Evolutionary conservation across 2,329 filamentous ascomycete genomes (phyloP), one percentile per base, ranked within the genome.

Genomic region (Raffaelea arxii): DNA sequence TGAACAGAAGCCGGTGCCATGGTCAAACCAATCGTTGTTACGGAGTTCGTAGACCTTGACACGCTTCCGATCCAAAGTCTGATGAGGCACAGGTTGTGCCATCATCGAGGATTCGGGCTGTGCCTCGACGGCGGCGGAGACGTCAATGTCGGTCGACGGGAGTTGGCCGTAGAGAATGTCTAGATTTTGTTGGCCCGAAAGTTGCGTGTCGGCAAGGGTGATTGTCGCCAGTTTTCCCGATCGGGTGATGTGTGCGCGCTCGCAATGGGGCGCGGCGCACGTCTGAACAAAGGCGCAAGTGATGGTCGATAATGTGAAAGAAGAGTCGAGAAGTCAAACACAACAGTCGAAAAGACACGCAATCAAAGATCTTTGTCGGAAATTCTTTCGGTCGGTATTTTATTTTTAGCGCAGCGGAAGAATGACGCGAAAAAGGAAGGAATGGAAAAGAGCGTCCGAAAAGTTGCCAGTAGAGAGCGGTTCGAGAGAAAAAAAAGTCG

Each of bases 21-120:
- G 78, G 69, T 98, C 92, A 64, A 91, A 96, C 92, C 92, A 98
- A 79, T 97, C 92, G 75, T 94, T 95, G 69, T 95, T 89, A 65
- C 87, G 88, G 59, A 98, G 78, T 72, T 97, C 92, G 67, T 98
- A 98, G 63, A 98, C 92, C 75, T 98, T 98, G 67, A 97, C 92
- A 75, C 92, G 77, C 65, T 77, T 80, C 68, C 74, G 79, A 60
- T 82, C 78, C 65, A 74, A 74, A 65, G 73, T 68, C 69, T 74
- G 75, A 77, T 80, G 77, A 78, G 78, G 78, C 78, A 81, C 77
- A 58, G 71, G 68, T 71, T 82, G 78, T 78, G 79, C 79, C 79
- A 83, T 83, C 73, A 79, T 81, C 78, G 73, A 71, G 65, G 74
- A 72, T 68, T 78, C 74, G 66, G 69, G 63, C 62, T 75, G 75